phyloP scores from a whole-genome alignment of 176 grass and related monocot genomes.

The Zea luxurians region DNA sequence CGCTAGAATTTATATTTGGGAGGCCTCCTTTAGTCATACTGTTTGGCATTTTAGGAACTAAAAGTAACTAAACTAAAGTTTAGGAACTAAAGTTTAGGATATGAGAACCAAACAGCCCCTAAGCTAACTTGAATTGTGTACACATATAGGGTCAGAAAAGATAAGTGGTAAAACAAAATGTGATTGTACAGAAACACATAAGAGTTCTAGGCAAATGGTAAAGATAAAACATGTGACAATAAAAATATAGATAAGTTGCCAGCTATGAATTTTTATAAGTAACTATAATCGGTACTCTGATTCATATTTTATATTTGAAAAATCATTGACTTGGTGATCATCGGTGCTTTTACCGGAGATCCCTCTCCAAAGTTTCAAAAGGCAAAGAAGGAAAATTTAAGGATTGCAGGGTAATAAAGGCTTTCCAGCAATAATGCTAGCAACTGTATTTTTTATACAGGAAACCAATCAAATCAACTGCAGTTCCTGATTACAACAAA shows the following conservation, averaged over 20 bases:
- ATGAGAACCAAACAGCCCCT: not conserved
- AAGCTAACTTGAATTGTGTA: not conserved
- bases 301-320: not conserved
- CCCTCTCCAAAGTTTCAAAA: not conserved
- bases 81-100: no score
- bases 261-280: not conserved
- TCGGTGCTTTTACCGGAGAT: not conserved
- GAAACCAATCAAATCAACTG: not conserved
- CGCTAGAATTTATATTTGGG: no score
- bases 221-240: not conserved
- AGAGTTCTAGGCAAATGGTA: not conserved
- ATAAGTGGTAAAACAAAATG: not conserved
- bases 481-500: not conserved
- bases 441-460: not conserved
- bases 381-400: not conserved
- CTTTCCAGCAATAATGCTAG: not conserved
- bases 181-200: not conserved
- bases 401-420: not conserved
- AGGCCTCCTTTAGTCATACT: no score
- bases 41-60: no score
- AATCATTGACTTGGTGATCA: not conserved
- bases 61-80: no score
- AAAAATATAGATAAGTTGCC: not conserved
- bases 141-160: conserved; percentile 8
- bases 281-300: not conserved